Evolutionary conservation across 306 rosid genomes (phyloP).

Genomic region (Quercus gilva): DNA sequence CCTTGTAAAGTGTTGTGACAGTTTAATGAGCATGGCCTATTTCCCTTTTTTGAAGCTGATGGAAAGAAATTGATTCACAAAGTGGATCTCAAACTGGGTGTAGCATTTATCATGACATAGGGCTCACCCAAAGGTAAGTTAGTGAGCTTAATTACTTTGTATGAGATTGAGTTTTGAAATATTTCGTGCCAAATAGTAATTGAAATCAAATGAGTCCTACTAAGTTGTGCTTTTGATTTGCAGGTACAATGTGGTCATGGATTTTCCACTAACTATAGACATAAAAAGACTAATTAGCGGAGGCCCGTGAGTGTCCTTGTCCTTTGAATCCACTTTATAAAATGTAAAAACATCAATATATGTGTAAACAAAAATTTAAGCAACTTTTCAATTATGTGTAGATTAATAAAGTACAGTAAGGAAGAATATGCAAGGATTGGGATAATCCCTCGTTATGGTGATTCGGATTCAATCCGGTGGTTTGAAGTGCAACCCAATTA

Average conservation of each 20-base stretch:
- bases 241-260: constrained; percentile 40
- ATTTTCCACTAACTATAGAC: constrained; percentile 34
- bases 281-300: constrained; percentile 31
- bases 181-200: background rate
- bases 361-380: background rate
- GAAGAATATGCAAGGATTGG: constrained; percentile 46
- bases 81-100: constrained; percentile 38
- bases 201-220: background rate
- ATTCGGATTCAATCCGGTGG: constrained; percentile 43
- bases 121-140: constrained; percentile 41
- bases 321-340: background rate
- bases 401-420: constrained; percentile 29
- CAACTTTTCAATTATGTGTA: constrained; percentile 1
- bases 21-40: background rate
- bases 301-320: constrained; percentile 29
- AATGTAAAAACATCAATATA: background rate
- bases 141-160: background rate
- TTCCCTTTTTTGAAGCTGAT: constrained; percentile 29
- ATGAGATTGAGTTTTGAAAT: background rate
- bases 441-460: constrained; percentile 51
- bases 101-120: constrained; percentile 49
- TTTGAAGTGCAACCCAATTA: constrained; percentile 48
- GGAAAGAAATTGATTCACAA: constrained; percentile 38
- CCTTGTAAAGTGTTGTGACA: background rate
- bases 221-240: background rate